Evolutionary conservation across 768 basidiomycete species (phyloP), one percentile per base, ranked within the genome.

Genomic region (Steccherinum ochraceum): DNA sequence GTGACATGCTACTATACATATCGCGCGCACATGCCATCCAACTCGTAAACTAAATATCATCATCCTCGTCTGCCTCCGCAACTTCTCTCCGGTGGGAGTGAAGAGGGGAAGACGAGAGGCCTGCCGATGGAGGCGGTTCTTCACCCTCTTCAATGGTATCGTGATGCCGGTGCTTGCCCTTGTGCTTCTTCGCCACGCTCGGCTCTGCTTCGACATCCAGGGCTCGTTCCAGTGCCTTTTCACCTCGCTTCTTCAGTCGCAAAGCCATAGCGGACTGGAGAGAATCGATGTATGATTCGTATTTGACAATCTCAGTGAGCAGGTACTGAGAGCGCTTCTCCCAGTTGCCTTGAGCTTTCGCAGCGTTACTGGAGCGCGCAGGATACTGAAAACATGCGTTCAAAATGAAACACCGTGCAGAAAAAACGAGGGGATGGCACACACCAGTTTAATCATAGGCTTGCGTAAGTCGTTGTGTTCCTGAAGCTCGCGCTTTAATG

Each of bases 231-330:
- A 88, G 64, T 25, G 78, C 81, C 70, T 90, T 93, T 69, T 97
- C 91, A 24, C 94, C 94, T 49, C 92, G 81, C 66, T 86, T 91
- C 69, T 90, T 91, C 57, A 95, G 71, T 26, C 93, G 83, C 40
- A 95, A 74, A 7, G 74, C 72, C 84, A 93, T 94, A 30, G 88
- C 94, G 3, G 73, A 69, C 63, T 86, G 81, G 24, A 99, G 76
- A 4, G 93, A 89, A 56, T 95, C 93, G 50, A 95, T 86, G 65
- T 99, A 99, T 13, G 89, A 88, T 48, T 91, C 84, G 67, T 97
- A 98, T 66, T 98, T 98, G 63, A 93, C 89, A 40, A 92, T 89
- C 70, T 99, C 95, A 7, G 87, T 81, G 48, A 93, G 75, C 44
- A 98, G 71, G 65, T 90, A 90, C 61, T 90, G 84, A 2, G 89